Percentiles rank a stretch among this genome's conserved stretches.
Conservation (phyloP, 768 basidiomycete species). For the Neoboletus magnificus region DNA sequence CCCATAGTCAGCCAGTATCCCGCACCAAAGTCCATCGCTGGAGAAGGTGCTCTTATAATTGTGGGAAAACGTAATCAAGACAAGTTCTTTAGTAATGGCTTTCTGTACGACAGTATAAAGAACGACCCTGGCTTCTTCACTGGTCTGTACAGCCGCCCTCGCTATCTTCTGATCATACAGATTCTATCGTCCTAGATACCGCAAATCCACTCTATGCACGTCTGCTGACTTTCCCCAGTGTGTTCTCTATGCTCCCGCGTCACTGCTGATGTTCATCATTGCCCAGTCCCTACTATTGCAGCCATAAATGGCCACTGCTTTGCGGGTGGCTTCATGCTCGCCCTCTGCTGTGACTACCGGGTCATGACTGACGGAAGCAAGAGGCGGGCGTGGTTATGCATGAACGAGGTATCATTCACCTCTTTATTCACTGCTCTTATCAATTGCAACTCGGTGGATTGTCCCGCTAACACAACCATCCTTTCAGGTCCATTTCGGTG, state of each 20-base stretch:
- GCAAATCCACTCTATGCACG: constrained; percentile 72
- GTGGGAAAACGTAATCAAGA: constrained; percentile 72
- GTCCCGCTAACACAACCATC: not conserved
- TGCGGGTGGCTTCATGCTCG: constrained; percentile 77
- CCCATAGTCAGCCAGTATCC: constrained; percentile 40
- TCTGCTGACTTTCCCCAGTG: constrained; percentile 75
- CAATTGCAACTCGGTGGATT: not conserved
- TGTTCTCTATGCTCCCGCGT: constrained; percentile 20
- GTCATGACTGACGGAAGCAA: constrained; percentile 81
- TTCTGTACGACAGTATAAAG: constrained; percentile 55
- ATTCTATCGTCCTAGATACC: constrained; percentile 43
- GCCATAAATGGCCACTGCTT: constrained; percentile 85
- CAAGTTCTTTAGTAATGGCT: constrained; percentile 88
- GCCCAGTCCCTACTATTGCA: constrained; percentile 71
- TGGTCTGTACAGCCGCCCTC: constrained; percentile 37
- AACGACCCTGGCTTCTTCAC: constrained; percentile 62
- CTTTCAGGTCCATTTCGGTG: constrained; percentile 73
- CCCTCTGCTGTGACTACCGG: constrained; percentile 83
- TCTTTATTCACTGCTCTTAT: not conserved
- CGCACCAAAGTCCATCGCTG: constrained; percentile 32
- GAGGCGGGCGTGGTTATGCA: constrained; percentile 81
- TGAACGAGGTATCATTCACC: constrained; percentile 71
- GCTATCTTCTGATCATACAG: not conserved
- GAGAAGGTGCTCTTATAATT: constrained; percentile 71
- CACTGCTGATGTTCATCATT: constrained; percentile 1